These are phyloP conservation scores for Teunomyces funiuensis DNA, from an alignment of 805 yeast species.

Conservation along the genomic window DNA sequence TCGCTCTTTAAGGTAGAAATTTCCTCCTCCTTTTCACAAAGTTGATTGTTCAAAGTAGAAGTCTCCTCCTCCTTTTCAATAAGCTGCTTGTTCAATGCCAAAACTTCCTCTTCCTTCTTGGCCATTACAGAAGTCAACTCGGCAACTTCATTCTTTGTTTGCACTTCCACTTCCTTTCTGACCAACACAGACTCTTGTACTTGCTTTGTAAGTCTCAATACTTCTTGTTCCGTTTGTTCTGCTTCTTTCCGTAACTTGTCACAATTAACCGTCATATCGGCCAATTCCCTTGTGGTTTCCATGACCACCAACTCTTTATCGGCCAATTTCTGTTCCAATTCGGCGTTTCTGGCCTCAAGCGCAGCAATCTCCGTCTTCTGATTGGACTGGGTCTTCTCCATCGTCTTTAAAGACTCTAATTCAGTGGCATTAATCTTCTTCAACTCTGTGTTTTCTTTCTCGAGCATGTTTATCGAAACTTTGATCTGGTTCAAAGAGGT, in stretches of 20 bases:
- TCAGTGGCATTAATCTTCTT: constrained; percentile 1
- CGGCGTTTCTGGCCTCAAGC: constrained; percentile 3
- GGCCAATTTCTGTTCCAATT: constrained; percentile 7
- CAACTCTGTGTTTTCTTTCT: constrained; percentile 11
- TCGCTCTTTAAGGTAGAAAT: not conserved
- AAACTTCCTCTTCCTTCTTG: constrained; percentile 3
- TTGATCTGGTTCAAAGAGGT: constrained; percentile 6
- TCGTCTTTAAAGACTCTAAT: constrained; percentile 10
- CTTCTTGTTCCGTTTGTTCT: not conserved
- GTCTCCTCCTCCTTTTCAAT: constrained; percentile 7
- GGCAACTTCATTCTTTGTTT: no score
- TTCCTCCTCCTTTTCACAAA: constrained; percentile 2
- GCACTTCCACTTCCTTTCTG: not conserved
- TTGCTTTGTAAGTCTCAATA: not conserved
- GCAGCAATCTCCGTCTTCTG: constrained; percentile 9
- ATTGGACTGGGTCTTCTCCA: constrained; percentile 1
- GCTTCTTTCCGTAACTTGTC: not conserved
- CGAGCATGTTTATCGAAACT: constrained; percentile 1
- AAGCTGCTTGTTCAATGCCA: constrained; percentile 1
- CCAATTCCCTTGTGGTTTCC: constrained; percentile 10
- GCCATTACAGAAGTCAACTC: constrained; percentile 6
- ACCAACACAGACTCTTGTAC: not conserved
- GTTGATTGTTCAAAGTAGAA: constrained; percentile 1
- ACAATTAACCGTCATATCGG: not conserved
- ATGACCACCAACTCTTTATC: constrained; percentile 11